These are phyloP conservation scores for Pythium angustatum DNA, from an alignment of 352 stramenopile genomes.

Conservation along the genomic window DNA sequence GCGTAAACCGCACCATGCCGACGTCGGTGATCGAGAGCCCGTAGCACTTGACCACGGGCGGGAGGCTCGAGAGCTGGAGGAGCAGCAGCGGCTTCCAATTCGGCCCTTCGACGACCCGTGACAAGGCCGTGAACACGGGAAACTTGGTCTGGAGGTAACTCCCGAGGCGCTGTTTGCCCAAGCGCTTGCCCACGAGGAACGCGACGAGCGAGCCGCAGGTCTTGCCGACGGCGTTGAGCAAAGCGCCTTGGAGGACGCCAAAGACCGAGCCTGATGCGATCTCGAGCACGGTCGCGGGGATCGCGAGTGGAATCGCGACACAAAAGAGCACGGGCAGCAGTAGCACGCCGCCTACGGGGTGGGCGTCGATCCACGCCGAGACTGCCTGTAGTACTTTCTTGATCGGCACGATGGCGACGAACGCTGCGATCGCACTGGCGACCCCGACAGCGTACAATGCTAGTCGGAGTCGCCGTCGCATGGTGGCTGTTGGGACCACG, in stretches of 20 bases:
- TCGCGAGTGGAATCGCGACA: conserved; percentile 59
- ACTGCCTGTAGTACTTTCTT: conserved; percentile 37
- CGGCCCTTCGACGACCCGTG: conserved; percentile 52
- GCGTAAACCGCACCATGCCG: conserved; percentile 47
- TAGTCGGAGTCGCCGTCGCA: conserved; percentile 33
- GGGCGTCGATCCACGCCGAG: conserved; percentile 51
- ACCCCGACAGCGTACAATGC: conserved; percentile 16
- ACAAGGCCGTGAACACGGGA: conserved; percentile 48
- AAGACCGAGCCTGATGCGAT: conserved; percentile 68
- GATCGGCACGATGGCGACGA: conserved; percentile 44
- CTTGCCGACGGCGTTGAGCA: conserved; percentile 67
- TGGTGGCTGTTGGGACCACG: too few species aligned
- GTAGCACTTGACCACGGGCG: conserved; percentile 77
- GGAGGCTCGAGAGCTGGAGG: conserved; percentile 71
- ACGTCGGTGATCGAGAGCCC: conserved; percentile 69
- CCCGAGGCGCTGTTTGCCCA: conserved; percentile 52
- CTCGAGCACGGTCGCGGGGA: conserved; percentile 69
- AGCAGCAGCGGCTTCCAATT: conserved; percentile 75
- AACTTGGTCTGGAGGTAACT: conserved; percentile 63
- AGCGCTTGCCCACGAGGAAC: conserved; percentile 57
- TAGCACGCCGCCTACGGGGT: conserved; percentile 44
- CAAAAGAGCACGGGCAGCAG: conserved; percentile 60
- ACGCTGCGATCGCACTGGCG: conserved; percentile 12
- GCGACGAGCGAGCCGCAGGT: conserved; percentile 60
- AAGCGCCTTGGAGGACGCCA: conserved; percentile 41